These are phyloP conservation scores for Fusarium verticillioides DNA, from an alignment of 2,329 filamentous ascomycete species.

Conservation along the genomic window DNA sequence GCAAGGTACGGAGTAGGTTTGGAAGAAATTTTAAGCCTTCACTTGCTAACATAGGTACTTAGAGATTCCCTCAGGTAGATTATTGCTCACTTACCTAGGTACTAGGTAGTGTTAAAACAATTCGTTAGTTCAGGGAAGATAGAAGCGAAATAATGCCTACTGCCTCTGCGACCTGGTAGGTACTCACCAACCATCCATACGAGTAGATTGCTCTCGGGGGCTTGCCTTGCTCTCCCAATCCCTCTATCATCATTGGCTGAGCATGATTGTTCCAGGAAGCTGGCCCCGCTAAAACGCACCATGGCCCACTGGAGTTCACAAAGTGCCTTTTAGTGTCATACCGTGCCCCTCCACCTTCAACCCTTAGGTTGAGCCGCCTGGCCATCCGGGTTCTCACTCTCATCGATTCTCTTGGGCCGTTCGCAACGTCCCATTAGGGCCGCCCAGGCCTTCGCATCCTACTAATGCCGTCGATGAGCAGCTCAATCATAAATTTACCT, in stretches of 20 bases:
- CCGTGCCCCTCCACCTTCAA: conserved; percentile 36
- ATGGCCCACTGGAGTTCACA: conserved; percentile 23
- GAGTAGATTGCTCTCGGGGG: neutral
- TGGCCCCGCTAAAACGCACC: conserved; percentile 9
- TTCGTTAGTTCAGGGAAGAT: neutral
- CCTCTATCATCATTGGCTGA: conserved; percentile 24
- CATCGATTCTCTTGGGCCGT: conserved; percentile 29
- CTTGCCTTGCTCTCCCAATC: conserved; percentile 8
- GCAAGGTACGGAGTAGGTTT: neutral
- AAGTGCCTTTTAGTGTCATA: conserved; percentile 27
- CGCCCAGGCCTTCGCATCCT: conserved; percentile 20
- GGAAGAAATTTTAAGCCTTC: neutral
- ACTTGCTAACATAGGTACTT: neutral
- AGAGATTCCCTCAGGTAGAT: neutral
- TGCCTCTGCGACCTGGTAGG: neutral
- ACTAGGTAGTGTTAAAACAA: neutral
- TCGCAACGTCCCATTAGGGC: conserved; percentile 35
- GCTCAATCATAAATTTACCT: conserved; percentile 1
- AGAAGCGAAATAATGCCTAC: neutral
- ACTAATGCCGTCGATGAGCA: conserved; percentile 22
- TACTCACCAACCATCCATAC: neutral
- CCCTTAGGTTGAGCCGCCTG: conserved; percentile 28
- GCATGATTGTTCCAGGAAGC: neutral
- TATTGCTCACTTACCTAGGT: neutral
- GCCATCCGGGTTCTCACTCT: conserved; percentile 48